phyloP scores from a whole-genome alignment of 176 grass and related monocot genomes.

The Cocos nucifera region DNA sequence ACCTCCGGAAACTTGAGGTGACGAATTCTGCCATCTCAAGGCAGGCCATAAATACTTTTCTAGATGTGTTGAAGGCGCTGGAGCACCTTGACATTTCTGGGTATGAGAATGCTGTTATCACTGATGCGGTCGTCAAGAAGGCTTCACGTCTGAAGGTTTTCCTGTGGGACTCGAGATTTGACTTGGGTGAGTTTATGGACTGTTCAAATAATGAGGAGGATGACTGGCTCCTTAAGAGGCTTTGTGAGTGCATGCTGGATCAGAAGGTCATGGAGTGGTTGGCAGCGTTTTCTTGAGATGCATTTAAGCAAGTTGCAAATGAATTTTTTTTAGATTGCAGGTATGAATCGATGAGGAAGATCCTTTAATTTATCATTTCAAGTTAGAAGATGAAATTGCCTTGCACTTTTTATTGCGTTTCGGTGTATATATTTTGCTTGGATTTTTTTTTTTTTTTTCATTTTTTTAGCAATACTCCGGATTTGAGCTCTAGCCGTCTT shows the following conservation, averaged over 20 bases:
- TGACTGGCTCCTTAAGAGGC: slow-evolving; percentile 12
- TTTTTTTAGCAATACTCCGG: no score
- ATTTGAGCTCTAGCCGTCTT: no score
- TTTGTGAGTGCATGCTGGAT: slow-evolving; percentile 42
- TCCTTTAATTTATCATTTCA: no score
- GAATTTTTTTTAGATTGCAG: no score
- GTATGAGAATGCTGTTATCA: slow-evolving; percentile 42
- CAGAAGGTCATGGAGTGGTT: slow-evolving; percentile 52
- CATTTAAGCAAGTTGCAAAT: no score
- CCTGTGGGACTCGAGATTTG: slow-evolving; percentile 49
- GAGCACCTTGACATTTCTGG: slow-evolving; percentile 67
- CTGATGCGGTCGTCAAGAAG: slow-evolving; percentile 32
- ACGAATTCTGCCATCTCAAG: slow-evolving; percentile 31
- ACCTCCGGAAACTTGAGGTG: slow-evolving; percentile 53
- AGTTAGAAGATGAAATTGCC: no score
- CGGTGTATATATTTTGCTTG: no score
- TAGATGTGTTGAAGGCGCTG: slow-evolving; percentile 46
- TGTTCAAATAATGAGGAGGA: slow-evolving; percentile 41
- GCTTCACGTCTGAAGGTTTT: slow-evolving; percentile 46
- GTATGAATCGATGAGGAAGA: no score
- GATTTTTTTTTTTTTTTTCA: no score
- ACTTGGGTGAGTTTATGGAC: slow-evolving; percentile 50
- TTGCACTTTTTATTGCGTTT: no score
- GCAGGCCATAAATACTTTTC: slow-evolving; percentile 37
- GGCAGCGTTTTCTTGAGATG: slow-evolving; percentile 16